Evolutionary conservation across 306 rosid genomes (phyloP).

Genomic region (Benincasa hispida): DNA sequence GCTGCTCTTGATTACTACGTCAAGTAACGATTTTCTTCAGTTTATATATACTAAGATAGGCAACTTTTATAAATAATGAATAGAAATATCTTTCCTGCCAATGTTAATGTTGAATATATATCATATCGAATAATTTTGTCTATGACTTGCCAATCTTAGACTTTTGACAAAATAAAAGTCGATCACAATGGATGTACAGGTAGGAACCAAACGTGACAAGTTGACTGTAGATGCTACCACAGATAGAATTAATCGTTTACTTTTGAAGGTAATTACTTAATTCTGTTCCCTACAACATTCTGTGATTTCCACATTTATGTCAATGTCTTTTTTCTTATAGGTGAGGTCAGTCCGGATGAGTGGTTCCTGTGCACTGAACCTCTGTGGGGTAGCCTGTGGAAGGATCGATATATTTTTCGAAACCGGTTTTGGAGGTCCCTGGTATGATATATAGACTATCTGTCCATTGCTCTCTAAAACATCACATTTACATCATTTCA

Average conservation of each 20-base stretch:
- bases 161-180: background rate
- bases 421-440: slow-evolving; percentile 79
- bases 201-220: slow-evolving; percentile 71
- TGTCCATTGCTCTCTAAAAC: background rate
- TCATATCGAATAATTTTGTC: background rate
- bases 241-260: slow-evolving; percentile 60
- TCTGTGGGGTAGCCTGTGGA: slow-evolving; percentile 95
- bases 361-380: slow-evolving; percentile 93
- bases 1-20: background rate
- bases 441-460: slow-evolving; percentile 33
- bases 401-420: slow-evolving; percentile 73
- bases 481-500: background rate
- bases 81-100: background rate
- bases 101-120: background rate
- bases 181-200: slow-evolving; percentile 41
- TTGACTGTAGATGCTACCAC: slow-evolving; percentile 52
- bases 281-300: background rate
- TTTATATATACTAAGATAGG: background rate
- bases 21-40: background rate
- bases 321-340: slow-evolving; percentile 24
- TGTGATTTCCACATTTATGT: slow-evolving; percentile 1
- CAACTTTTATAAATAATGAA: background rate
- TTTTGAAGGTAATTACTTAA: slow-evolving; percentile 52
- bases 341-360: slow-evolving; percentile 86
- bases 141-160: background rate